These are phyloP conservation scores for Saccharomyces hybrid DNA, from an alignment of 1,139 yeast genomes.

Conservation along the genomic window DNA sequence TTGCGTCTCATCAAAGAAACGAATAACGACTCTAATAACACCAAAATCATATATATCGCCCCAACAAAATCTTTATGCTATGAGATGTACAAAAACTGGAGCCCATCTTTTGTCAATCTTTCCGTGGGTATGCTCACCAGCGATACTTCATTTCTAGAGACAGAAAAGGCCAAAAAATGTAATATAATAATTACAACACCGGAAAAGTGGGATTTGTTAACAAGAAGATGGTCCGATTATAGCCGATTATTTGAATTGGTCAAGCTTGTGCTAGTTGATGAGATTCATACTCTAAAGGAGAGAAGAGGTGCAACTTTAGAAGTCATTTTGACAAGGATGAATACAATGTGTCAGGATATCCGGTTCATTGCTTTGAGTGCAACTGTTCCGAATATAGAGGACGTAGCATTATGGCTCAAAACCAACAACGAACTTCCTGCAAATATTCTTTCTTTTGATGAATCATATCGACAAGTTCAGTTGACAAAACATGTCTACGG, in stretches of 20 bases:
- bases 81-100: conserved; percentile 43
- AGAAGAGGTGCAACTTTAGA: conserved; percentile 47
- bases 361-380: conserved; percentile 49
- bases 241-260: conserved; percentile 36
- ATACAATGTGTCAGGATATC: conserved; percentile 34
- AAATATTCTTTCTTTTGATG: conserved; percentile 37
- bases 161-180: conserved; percentile 38
- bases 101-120: conserved; percentile 34
- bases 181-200: conserved; percentile 49
- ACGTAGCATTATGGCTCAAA: conserved; percentile 43
- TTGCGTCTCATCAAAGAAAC: conserved; percentile 31
- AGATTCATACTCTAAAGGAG: conserved; percentile 44
- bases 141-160: conserved; percentile 39
- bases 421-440: conserved; percentile 27
- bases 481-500: conserved; percentile 41
- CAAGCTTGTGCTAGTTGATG: conserved; percentile 42
- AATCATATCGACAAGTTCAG: conserved; percentile 41
- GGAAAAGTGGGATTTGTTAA: conserved; percentile 50
- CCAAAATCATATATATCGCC: conserved; percentile 45
- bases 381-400: conserved; percentile 46
- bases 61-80: conserved; percentile 49
- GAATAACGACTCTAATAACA: conserved; percentile 13
- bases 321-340: conserved; percentile 48
- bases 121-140: conserved; percentile 44
- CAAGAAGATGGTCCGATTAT: conserved; percentile 44